Conservation (phyloP, 768 basidiomycete species). For the Rubroboletus pulcherrimus region DNA sequence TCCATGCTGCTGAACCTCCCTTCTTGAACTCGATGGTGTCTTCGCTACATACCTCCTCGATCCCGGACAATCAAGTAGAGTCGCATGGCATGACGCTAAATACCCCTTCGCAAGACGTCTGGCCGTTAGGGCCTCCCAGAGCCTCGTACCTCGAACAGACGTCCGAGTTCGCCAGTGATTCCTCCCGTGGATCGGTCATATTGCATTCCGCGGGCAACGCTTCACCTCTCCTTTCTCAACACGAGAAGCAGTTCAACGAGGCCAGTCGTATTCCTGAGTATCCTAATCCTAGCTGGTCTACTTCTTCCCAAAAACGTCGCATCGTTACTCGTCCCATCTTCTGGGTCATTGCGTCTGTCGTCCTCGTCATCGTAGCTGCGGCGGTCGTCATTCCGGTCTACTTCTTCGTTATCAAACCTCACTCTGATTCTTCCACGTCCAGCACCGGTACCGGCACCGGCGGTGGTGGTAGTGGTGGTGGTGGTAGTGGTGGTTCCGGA, state of each 20-base stretch:
- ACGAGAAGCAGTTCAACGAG: conserved; percentile 16
- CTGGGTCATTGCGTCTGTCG: conserved; percentile 29
- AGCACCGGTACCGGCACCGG: not conserved
- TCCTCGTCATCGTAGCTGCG: conserved; percentile 30
- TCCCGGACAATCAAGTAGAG: conserved; percentile 20
- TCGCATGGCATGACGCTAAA: conserved; percentile 5
- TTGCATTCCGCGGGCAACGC: conserved; percentile 20
- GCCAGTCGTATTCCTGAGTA: not conserved
- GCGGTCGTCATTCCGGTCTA: conserved; percentile 44
- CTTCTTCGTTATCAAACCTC: conserved; percentile 27
- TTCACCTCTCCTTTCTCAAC: conserved; percentile 22
- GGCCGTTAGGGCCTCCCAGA: conserved; percentile 17
- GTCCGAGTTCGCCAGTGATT: conserved; percentile 13
- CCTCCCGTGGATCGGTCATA: conserved; percentile 22
- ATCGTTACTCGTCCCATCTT: conserved; percentile 20
- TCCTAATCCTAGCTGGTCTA: not conserved
- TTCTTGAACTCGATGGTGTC: conserved; percentile 1
- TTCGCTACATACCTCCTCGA: conserved; percentile 11
- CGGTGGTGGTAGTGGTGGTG: not conserved
- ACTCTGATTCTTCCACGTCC: conserved; percentile 3
- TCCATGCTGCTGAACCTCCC: not conserved
- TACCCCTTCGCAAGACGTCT: conserved; percentile 7
- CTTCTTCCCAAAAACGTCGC: conserved; percentile 15
- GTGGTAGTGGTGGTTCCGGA: conserved; percentile 2
- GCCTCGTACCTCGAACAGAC: conserved; percentile 26